These are phyloP conservation scores for Fusarium zealandicum DNA, from an alignment of 2,329 filamentous ascomycete genomes.

Conservation along the genomic window DNA sequence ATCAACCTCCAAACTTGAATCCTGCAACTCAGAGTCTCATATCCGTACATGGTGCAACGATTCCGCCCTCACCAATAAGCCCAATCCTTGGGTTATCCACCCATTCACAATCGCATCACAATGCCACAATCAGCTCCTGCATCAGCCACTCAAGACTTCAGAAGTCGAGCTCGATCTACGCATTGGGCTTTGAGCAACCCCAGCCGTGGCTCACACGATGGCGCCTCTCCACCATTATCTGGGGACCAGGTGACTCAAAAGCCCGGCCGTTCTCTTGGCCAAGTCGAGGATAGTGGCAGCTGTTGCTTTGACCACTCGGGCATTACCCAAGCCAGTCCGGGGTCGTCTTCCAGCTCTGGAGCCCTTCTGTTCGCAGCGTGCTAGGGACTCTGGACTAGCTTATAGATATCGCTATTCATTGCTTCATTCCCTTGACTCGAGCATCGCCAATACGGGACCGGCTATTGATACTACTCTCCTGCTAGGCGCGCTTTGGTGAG, in stretches of 20 bases:
- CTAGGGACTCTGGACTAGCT: conserved; percentile 4
- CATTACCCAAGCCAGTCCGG: conserved; percentile 27
- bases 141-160: conserved; percentile 19
- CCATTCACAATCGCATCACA: conserved; percentile 14
- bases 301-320: conserved; percentile 8
- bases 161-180: conserved; percentile 7
- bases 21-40: neutral
- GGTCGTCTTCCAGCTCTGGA: conserved; percentile 17
- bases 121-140: conserved; percentile 13
- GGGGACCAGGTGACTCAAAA: conserved; percentile 29
- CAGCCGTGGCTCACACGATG: conserved; percentile 29
- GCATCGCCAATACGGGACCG: conserved; percentile 7
- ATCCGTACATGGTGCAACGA: neutral
- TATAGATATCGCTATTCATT: conserved; percentile 10
- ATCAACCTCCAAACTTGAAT: conserved; percentile 3
- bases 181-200: conserved; percentile 7
- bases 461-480: conserved; percentile 11
- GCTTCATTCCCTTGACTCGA: conserved; percentile 34
- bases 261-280: conserved; percentile 27
- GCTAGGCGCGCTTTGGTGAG: conserved; percentile 14
- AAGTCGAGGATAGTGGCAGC: conserved; percentile 10
- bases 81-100: conserved; percentile 8
- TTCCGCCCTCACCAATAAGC: no score
- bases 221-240: conserved; percentile 11
- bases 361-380: conserved; percentile 6